Conservation (phyloP, 331 rosid species). For the Quercus phellos region DNA sequence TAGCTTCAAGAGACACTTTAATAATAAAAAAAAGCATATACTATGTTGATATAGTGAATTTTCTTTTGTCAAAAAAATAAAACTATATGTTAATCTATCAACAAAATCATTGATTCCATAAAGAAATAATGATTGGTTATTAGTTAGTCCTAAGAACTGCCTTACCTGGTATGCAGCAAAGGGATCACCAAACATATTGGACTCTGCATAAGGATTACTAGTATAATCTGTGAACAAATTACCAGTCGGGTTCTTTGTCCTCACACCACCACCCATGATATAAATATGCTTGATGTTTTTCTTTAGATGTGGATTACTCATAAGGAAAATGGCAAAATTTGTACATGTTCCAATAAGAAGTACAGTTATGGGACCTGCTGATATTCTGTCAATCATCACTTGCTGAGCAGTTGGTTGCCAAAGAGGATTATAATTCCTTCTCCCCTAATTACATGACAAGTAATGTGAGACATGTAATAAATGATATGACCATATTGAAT, state of each 20-base stretch:
- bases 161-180: slow-evolving; percentile 88
- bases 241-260: slow-evolving; percentile 73
- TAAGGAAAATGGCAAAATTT: slow-evolving; percentile 70
- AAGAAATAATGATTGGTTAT: background rate
- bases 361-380: slow-evolving; percentile 65
- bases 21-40: background rate
- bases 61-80: background rate
- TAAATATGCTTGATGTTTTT: slow-evolving; percentile 73
- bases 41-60: background rate
- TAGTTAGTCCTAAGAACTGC: background rate
- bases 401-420: slow-evolving; percentile 69
- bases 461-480: background rate
- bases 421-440: slow-evolving; percentile 62
- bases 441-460: slow-evolving; percentile 36
- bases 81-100: background rate
- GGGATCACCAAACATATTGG: slow-evolving; percentile 79
- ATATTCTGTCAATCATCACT: slow-evolving; percentile 75
- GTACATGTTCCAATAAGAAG: slow-evolving; percentile 70
- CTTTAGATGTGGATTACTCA: slow-evolving; percentile 77
- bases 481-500: background rate
- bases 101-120: background rate
- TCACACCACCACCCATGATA: slow-evolving; percentile 88
- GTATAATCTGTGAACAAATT: slow-evolving; percentile 63
- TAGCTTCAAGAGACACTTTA: background rate
- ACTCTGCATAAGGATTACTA: slow-evolving; percentile 81